These are phyloP conservation scores for Cymbopogon citratus DNA, from an alignment of 176 grass and related monocot species.

Conservation along the genomic window DNA sequence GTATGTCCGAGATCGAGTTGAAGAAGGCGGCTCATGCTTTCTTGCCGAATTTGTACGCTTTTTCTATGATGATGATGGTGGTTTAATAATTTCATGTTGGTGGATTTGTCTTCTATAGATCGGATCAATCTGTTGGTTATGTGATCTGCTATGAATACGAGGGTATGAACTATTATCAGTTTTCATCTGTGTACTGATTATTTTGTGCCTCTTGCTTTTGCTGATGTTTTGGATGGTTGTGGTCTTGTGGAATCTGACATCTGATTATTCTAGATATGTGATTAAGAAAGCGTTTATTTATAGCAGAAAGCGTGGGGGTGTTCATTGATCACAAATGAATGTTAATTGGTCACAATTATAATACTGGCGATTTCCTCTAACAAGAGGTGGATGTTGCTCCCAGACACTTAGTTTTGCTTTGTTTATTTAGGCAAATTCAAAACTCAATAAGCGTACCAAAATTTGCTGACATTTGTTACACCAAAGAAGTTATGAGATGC, in stretches of 20 bases:
- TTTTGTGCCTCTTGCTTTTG: not conserved
- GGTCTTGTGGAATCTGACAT: not conserved
- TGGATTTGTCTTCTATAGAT: conserved; percentile 4
- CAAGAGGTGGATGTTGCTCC: not conserved
- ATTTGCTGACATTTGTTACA: too few relatives aligned
- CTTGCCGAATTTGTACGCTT: not conserved
- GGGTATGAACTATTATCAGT: not conserved
- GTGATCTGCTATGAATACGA: conserved; percentile 4
- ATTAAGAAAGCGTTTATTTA: not conserved
- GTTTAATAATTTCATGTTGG: conserved; percentile 24
- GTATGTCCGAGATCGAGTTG: not conserved
- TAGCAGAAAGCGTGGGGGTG: not conserved
- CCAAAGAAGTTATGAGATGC: too few relatives aligned
- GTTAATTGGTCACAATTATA: not conserved
- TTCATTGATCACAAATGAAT: too few relatives aligned
- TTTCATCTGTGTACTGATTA: not conserved
- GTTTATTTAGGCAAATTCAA: not conserved
- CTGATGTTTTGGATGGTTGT: not conserved
- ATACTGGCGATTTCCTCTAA: not conserved
- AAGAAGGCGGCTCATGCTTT: not conserved
- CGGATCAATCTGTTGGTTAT: conserved; percentile 4
- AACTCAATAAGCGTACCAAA: not conserved
- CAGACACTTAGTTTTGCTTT: not conserved
- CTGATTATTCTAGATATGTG: not conserved
- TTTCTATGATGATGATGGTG: conserved; percentile 1